Evolutionary conservation across 2,329 filamentous ascomycete species (phyloP).

Genomic region (Fusarium sp.): DNA sequence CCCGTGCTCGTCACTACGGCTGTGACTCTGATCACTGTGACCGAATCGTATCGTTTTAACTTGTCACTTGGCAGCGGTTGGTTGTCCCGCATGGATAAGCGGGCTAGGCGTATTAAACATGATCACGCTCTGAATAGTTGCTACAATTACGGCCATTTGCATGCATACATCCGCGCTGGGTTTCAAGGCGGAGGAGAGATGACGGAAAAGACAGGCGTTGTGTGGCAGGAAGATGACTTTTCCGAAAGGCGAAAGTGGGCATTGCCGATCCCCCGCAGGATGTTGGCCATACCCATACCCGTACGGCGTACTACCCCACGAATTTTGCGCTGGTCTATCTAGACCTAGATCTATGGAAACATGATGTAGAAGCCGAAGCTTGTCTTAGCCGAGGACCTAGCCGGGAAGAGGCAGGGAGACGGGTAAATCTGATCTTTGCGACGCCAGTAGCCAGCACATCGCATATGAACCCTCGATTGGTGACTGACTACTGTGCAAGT

Average conservation of each 20-base stretch:
- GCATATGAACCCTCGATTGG: too few species aligned
- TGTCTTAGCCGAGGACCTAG: too few species aligned
- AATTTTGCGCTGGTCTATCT: too few species aligned
- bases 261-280: conserved; percentile 30
- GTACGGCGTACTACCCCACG: too few species aligned
- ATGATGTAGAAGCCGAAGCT: too few species aligned
- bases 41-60: not conserved
- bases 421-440: too few species aligned
- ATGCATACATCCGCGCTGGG: not conserved
- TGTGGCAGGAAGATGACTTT: conserved; percentile 9
- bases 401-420: too few species aligned
- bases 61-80: not conserved
- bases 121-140: not conserved
- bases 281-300: not conserved
- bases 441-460: too few species aligned
- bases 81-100: not conserved
- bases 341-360: too few species aligned
- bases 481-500: too few species aligned
- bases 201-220: conserved; percentile 9
- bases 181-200: too few species aligned
- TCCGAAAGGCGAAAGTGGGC: conserved; percentile 11
- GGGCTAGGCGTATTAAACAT: not conserved
- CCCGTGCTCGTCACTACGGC: not conserved
- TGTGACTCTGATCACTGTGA: not conserved
- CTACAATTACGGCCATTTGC: not conserved